Conservation (phyloP, 2,329 filamentous ascomycete species). For the Arthrobotrys entomopaga region DNA sequence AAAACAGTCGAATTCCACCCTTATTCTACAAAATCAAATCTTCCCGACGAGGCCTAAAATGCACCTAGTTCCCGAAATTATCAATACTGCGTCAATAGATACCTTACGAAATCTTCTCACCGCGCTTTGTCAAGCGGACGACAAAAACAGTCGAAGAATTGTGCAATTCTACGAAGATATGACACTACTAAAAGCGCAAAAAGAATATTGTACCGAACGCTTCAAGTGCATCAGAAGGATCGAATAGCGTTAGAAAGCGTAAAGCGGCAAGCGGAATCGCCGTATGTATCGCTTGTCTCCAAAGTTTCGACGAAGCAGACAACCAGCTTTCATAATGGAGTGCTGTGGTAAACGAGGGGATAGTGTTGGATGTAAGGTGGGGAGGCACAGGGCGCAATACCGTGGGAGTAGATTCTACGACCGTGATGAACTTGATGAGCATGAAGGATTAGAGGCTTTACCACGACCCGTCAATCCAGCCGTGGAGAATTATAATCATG, state of each 20-base stretch:
- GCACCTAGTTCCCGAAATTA: background rate
- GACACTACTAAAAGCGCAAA: background rate
- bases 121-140: slow-evolving; percentile 7
- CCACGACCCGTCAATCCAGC: background rate
- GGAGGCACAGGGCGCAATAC: slow-evolving; percentile 10
- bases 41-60: background rate
- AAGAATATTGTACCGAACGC: background rate
- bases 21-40: background rate
- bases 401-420: background rate
- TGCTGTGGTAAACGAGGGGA: slow-evolving; percentile 30
- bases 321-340: slow-evolving; percentile 32
- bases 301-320: slow-evolving; percentile 24
- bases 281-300: slow-evolving; percentile 15
- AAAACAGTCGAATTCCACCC: too few relatives aligned
- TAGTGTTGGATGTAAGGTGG: slow-evolving; percentile 15
- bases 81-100: background rate
- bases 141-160: background rate
- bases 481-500: background rate
- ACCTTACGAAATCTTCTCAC: slow-evolving; percentile 7
- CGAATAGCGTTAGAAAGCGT: background rate
- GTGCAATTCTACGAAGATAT: slow-evolving; percentile 2
- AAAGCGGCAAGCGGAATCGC: slow-evolving; percentile 12
- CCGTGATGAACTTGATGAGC: background rate
- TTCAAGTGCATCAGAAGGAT: too few relatives aligned
- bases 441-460: background rate